Percentiles rank a stretch among this genome's conserved stretches.
phyloP scores from a whole-genome alignment of 106 monocot species.

The Dendrobium officinale region DNA sequence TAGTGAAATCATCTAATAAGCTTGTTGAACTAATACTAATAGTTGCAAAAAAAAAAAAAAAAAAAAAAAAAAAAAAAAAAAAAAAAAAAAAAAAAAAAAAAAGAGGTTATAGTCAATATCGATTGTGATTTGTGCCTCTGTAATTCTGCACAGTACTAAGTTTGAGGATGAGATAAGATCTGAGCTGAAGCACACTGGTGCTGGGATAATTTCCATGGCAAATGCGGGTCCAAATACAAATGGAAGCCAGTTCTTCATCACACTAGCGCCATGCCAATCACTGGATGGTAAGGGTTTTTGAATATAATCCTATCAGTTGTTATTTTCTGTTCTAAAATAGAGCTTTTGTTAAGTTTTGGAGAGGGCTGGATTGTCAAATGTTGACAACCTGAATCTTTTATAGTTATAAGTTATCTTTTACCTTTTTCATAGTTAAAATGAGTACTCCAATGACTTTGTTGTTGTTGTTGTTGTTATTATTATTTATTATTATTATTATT shows the following conservation, averaged over 20 bases:
- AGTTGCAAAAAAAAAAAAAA: too few relatives aligned
- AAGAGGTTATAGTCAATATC: background rate
- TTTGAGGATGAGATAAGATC: conserved; percentile 98
- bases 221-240: conserved; percentile 99
- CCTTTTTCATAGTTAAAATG: background rate
- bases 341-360: background rate
- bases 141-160: conserved; percentile 40
- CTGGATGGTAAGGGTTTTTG: conserved; percentile 58
- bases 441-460: background rate
- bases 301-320: background rate
- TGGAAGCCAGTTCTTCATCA: conserved; percentile 99
- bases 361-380: background rate
- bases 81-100: too few relatives aligned
- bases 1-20: background rate
- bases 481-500: background rate
- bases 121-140: background rate
- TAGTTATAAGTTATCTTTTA: background rate
- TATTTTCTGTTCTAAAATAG: background rate
- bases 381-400: background rate
- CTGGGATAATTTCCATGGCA: conserved; percentile 95
- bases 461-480: background rate
- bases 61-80: too few relatives aligned
- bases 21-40: too few relatives aligned
- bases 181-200: conserved; percentile 96
- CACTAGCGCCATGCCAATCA: conserved; percentile 82